These are phyloP conservation scores for Halophytophthora polymorphica DNA, from an alignment of 352 stramenopile genomes.

Conservation along the genomic window DNA sequence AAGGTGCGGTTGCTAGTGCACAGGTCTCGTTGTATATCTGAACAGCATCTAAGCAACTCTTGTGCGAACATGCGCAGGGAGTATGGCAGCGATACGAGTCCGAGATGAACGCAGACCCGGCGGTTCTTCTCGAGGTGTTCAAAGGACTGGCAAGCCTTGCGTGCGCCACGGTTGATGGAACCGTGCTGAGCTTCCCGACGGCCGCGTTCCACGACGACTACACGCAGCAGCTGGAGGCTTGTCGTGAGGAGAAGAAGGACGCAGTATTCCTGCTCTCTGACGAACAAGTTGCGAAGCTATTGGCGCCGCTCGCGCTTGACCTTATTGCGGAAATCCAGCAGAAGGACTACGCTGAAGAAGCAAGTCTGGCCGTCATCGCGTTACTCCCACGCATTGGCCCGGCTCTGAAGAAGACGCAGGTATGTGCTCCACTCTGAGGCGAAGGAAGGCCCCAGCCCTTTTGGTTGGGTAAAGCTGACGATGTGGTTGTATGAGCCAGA, in stretches of 20 bases:
- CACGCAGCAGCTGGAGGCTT: conserved; percentile 37
- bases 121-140: conserved; percentile 61
- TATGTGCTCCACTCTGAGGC: conserved; percentile 3
- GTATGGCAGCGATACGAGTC: conserved; percentile 71
- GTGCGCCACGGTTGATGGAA: conserved; percentile 66
- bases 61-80: conserved; percentile 18
- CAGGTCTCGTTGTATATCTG: not conserved
- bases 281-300: conserved; percentile 72
- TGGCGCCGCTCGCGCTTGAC: conserved; percentile 69
- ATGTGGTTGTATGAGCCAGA: conserved; percentile 23
- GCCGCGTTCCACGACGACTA: conserved; percentile 71
- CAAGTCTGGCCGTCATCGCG: conserved; percentile 55
- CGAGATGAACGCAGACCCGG: conserved; percentile 37
- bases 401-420: conserved; percentile 75
- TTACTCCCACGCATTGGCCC: conserved; percentile 52
- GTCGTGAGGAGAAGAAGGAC: conserved; percentile 51
- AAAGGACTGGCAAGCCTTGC: conserved; percentile 51
- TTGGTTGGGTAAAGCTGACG: conserved; percentile 1
- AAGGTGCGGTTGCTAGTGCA: conserved; percentile 35
- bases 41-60: not conserved
- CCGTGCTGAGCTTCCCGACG: conserved; percentile 53
- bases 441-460: not conserved
- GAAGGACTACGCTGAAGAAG: conserved; percentile 71
- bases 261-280: conserved; percentile 67
- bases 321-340: conserved; percentile 73